A percentile compares a stretch with the other conserved stretches of the same genome.
These are phyloP conservation scores for Helichrysum umbraculigerum DNA, from an alignment of 129 eudicot genomes.

Conservation along the genomic window DNA sequence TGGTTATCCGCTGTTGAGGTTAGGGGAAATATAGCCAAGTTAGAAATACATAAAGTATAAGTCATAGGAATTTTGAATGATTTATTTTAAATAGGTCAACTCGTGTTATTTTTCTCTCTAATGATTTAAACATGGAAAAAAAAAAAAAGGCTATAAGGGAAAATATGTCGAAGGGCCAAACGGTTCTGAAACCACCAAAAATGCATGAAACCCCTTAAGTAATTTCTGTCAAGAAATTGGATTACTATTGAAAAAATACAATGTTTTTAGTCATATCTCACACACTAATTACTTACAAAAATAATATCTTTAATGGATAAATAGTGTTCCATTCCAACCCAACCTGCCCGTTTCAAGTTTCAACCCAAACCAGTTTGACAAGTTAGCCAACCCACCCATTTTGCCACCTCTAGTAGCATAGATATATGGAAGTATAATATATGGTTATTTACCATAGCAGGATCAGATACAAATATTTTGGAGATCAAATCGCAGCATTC, in stretches of 20 bases:
- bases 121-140: not conserved
- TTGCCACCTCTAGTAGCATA: not conserved
- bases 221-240: not conserved
- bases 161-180: not conserved
- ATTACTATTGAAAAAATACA: not conserved
- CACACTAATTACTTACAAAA: too few relatives aligned
- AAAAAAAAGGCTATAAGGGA: not conserved
- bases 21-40: not conserved
- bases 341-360: not conserved
- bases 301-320: too few relatives aligned
- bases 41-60: not conserved
- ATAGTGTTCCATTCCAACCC: not conserved
- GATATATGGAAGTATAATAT: not conserved
- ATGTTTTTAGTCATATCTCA: not conserved
- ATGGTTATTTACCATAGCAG: slow-evolving; percentile 58
- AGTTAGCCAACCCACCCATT: not conserved
- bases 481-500: slow-evolving; percentile 78
- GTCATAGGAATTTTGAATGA: not conserved
- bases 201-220: not conserved
- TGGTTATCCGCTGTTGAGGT: slow-evolving; percentile 61
- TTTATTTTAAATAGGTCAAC: not conserved
- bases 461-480: slow-evolving; percentile 82
- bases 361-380: not conserved
- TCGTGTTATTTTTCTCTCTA: not conserved
- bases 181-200: not conserved